A percentile compares a stretch with the other conserved stretches of the same genome.
Conservation (phyloP, 83 land plant genomes). For the Picea engelmannii region DNA sequence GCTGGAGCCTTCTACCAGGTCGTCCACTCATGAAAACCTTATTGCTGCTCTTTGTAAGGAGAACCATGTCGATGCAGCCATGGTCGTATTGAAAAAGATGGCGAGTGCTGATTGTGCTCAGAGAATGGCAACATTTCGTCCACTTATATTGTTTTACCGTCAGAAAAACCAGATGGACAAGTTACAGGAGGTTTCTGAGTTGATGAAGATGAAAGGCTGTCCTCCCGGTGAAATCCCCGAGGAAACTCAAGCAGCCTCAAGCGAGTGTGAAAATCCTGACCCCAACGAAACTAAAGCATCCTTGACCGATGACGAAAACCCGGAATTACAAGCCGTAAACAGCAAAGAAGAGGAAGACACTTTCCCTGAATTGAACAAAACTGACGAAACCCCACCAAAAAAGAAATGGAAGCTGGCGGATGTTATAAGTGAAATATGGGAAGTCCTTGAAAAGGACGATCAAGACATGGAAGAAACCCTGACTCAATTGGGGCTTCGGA, state of each 20-base stretch:
- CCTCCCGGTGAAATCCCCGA: neutral
- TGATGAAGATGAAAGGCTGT: neutral
- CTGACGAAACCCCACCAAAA: neutral
- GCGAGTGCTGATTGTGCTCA: neutral
- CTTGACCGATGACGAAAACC: neutral
- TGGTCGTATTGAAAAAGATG: neutral
- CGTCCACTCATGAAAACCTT: neutral
- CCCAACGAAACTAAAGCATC: too few relatives aligned
- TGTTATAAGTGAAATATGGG: neutral
- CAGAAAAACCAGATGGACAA: conserved; percentile 9
- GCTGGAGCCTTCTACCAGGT: neutral
- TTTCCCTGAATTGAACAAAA: too few relatives aligned
- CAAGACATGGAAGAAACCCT: too few relatives aligned
- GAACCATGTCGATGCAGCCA: neutral
- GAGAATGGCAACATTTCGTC: neutral
- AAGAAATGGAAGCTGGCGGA: neutral
- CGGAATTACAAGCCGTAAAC: neutral
- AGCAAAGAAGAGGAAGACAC: neutral
- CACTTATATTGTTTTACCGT: neutral
- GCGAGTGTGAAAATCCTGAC: too few relatives aligned
- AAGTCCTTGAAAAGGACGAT: too few relatives aligned
- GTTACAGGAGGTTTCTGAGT: neutral
- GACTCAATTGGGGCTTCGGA: too few relatives aligned
- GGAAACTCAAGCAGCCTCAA: too few relatives aligned
- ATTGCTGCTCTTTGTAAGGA: neutral